Base-by-base conservation (phyloP, 441 rosid genomes). In the Brassica balearica region DNA sequence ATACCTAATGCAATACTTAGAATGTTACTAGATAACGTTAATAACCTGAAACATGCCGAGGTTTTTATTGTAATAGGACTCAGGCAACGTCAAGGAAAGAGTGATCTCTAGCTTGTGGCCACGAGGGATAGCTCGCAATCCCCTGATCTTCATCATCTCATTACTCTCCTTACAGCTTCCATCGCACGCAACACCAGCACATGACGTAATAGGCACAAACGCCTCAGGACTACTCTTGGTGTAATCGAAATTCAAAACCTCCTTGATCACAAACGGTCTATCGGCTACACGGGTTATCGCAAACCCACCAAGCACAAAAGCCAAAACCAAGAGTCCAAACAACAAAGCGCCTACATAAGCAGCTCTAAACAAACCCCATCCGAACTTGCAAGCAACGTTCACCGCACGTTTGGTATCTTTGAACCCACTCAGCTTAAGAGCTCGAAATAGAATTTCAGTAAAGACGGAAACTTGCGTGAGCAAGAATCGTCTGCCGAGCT, bases 1-100 rank as follows among this genome's bases (percentile, higher is more conserved):
- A 32, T 32, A 25, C 36, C 36, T 32, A 5, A 32, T 32, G 5
- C 48, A 70, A 72, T 27, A 27, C 20, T 17, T 15, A 5, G 15
- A 65, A n/a, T 58, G 68, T 71, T 43, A 60, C 65, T 43, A 60
- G 70, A 6, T 5, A 61, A 71, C 6, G 69, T n/a, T 61, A 74
- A 51, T 85, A 93, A 34, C 98, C 97, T 93, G 97, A 85, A 93
- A 95, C 75, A 89, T 81, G 80, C 98, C 95, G 71, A 91, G 96
- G 60, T 87, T 85, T 84, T 86, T 85, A 83, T 95, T 95, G 67
- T 92, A 93, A 43, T 77, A 85, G 1, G 98, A 95, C 85, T 91
- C 97, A 0, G 99, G 99, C 77, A 95, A 59, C 2, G 84, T 81
- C 81, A 81, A 73, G 1, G 76, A 69, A 59, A 77, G 76, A 41